Percentiles rank a stretch among this genome's conserved stretches.
Conservation (phyloP, 2,329 filamentous ascomycete genomes). For the Cladosporium austrohemisphaericum region DNA sequence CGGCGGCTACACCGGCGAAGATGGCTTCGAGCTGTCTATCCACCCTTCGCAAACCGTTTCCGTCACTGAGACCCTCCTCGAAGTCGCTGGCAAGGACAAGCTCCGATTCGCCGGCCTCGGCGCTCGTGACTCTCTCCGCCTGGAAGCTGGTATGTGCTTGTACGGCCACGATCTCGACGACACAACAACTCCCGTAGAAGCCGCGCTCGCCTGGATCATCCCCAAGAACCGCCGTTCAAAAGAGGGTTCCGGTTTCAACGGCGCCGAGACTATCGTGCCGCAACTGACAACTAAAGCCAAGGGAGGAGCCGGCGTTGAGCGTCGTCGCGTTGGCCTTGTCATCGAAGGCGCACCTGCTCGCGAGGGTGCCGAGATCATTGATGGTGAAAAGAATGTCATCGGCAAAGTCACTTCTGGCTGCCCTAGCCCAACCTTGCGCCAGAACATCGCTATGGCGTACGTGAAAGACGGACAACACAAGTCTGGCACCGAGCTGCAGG, state of each 20-base stretch:
- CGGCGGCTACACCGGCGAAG: conserved; percentile 94
- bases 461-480: conserved; percentile 78
- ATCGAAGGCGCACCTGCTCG: conserved; percentile 84
- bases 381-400: conserved; percentile 61
- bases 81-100: conserved; percentile 54
- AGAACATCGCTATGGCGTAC: conserved; percentile 97
- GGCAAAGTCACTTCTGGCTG: conserved; percentile 85
- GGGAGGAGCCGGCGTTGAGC: conserved; percentile 64
- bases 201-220: conserved; percentile 73
- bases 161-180: conserved; percentile 98
- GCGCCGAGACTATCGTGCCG: conserved; percentile 69
- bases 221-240: conserved; percentile 68
- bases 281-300: conserved; percentile 73
- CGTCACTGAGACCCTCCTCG: conserved; percentile 67
- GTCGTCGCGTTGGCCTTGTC: conserved; percentile 75
- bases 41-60: conserved; percentile 61
- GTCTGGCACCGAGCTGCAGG: conserved; percentile 73
- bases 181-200: conserved; percentile 64
- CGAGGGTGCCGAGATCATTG: conserved; percentile 78
- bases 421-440: conserved; percentile 77
- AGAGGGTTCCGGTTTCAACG: conserved; percentile 69
- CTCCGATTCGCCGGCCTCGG: conserved; percentile 83
- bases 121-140: conserved; percentile 82
- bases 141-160: conserved; percentile 98
- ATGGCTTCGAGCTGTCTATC: conserved; percentile 95